Evolutionary conservation across 202 grass and related monocot species (phyloP), one percentile per base, ranked within the genome.

Genomic region (Digitaria exilis): DNA sequence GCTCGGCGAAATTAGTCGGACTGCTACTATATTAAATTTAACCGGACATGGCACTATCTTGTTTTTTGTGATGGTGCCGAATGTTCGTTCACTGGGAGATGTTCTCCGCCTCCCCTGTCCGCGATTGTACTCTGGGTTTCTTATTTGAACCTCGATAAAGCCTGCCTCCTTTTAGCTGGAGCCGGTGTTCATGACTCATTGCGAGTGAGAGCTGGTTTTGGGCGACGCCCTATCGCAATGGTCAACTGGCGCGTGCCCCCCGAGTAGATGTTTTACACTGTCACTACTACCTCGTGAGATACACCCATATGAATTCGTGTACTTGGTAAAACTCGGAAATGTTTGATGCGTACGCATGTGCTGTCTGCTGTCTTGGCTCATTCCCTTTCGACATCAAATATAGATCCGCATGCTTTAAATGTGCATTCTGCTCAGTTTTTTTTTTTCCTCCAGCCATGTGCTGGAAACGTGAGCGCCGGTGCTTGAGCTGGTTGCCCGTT

Each of bases 61-160:
- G 35, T 59, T 87, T 87, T 82, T 44, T 30, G 68, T 71, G 71
- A 62, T 76, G 43, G 78, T 63, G 85, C 71, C 43, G 79, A 17
- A 77, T 82, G 72, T 77, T 87, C 54, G 64, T 82, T 87, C 72
- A 19, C 39, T 60, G 9, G n/a, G 65, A 44, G 17, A 32, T 15
- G 17, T 34, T 64, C 28, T 22, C 19, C 39, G 4, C 8, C 1
- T 14, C 43, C 3, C 28, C 21, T 69, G 58, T 57, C 37, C 0
- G 37, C 14, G 8, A 19, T 48, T 59, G 49, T 7, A 29, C 5
- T 42, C 24, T 14, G n/a, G 56, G 28, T 18, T 16, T 24, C 31
- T 7, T 15, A 16, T 29, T 6, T 8, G n/a, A 21, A 57, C 35
- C 19, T 32, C 1, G 60, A 51, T 1, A 69, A 44, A 26, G 34